Evolutionary conservation across 257 asterid species (phyloP), one percentile per base, ranked within the genome.

Genomic region (Eustoma russellianum): DNA sequence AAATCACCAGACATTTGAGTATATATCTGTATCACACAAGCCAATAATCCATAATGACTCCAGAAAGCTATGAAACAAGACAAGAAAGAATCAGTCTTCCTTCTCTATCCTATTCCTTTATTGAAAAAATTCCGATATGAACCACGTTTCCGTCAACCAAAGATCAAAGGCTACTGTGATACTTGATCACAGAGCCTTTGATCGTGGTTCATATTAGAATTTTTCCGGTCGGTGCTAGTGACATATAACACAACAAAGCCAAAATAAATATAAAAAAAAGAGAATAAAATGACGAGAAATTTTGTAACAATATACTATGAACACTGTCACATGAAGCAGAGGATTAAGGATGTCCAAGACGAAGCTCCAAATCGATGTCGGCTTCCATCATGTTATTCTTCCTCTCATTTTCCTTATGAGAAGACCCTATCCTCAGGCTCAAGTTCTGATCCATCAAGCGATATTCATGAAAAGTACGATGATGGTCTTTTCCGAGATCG

Each of bases 291-390:
- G n/a, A n/a, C 43, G 9, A 7, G 43, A 38, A 11, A 8, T 4
- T 38, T 4, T 38, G 43, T 11, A 38, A 38, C 43, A 11, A 44
- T 34, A 17, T 45, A 50, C 30, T 41, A 50, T 17, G 49, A 38
- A 50, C 33, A 53, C 41, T 38, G 3, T 6, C 9, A n/a, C n/a
- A 50, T 19, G 8, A 9, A 17, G 15, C 28, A 62, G 82, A 35
- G 75, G 33, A 2, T 14, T 52, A 64, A 6, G 63, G 64, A 41
- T 78, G 72, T 16, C 97, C 97, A 13, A 89, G 77, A 8, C 95
- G 94, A 63, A 85, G 97, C 82, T 85, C 95, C 86, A 89, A 79
- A 69, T 89, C 97, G 24, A 86, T 71, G 50, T 38, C 11, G 12
- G 43, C 7, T 50, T 73, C 82, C 61, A 71, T 71, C 55, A 30